Evolutionary conservation across 2,329 filamentous ascomycete genomes (phyloP).

Genomic region (Penicillium polonicum): DNA sequence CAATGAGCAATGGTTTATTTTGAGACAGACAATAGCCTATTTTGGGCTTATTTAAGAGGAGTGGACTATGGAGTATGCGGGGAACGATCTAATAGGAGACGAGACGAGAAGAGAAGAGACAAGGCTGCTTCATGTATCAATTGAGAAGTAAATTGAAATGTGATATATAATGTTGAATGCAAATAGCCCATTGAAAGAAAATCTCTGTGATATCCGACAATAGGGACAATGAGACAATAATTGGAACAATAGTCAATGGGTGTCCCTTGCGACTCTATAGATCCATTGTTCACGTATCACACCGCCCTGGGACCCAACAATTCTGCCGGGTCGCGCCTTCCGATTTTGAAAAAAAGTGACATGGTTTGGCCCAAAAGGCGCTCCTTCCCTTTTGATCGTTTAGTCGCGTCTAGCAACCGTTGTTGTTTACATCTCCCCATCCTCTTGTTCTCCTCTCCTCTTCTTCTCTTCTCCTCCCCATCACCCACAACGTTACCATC

Average conservation of each 20-base stretch:
- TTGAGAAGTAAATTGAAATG: background rate
- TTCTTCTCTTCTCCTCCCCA: background rate
- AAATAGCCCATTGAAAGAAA: background rate
- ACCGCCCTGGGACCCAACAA: background rate
- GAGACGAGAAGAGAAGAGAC: background rate
- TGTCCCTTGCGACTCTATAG: background rate
- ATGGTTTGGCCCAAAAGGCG: background rate
- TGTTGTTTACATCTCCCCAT: slow-evolving; percentile 3
- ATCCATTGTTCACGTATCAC: background rate
- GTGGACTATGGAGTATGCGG: background rate
- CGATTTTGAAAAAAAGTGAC: slow-evolving; percentile 7
- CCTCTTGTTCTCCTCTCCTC: background rate
- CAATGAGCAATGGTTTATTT: background rate
- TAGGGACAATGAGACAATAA: background rate
- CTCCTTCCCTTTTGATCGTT: background rate
- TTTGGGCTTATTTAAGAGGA: background rate
- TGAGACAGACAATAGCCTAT: background rate
- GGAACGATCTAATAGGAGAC: background rate
- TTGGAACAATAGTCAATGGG: background rate
- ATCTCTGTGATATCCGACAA: background rate
- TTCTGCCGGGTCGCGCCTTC: slow-evolving; percentile 8
- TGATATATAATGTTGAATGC: background rate
- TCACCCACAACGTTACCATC: background rate
- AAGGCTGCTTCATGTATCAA: background rate
- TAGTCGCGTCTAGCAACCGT: background rate